A percentile compares a stretch with the other conserved stretches of the same genome.
Conservation (phyloP, 345 rosid species). For the Linum usitatissimum region DNA sequence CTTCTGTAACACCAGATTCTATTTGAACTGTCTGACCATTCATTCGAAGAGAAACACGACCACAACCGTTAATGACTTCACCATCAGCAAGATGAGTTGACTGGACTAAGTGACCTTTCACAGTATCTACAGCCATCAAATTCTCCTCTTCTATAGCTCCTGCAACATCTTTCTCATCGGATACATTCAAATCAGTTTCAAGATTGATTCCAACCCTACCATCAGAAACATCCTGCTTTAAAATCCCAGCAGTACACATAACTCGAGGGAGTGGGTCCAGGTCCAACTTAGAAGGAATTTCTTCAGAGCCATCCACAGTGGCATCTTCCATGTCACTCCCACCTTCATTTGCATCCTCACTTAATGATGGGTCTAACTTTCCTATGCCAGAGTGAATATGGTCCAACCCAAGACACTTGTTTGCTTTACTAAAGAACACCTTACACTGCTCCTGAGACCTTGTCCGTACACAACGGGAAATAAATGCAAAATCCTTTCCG, state of each 20-base stretch:
- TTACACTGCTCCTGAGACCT: slow-evolving; percentile 75
- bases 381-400: slow-evolving; percentile 33
- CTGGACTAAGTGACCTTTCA: slow-evolving; percentile 13
- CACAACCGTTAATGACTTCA: slow-evolving; percentile 20
- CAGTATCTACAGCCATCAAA: slow-evolving; percentile 22
- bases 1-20: slow-evolving; percentile 16
- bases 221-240: slow-evolving; percentile 27
- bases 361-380: slow-evolving; percentile 27
- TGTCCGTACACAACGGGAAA: slow-evolving; percentile 51
- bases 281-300: slow-evolving; percentile 32
- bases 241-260: slow-evolving; percentile 11
- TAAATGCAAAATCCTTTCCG: slow-evolving; percentile 78
- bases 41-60: slow-evolving; percentile 18
- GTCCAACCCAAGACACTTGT: slow-evolving; percentile 89
- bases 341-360: slow-evolving; percentile 58
- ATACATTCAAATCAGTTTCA: slow-evolving; percentile 25
- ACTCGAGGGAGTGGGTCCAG: slow-evolving; percentile 12
- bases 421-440: slow-evolving; percentile 87
- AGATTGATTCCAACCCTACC: slow-evolving; percentile 15
- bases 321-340: slow-evolving; percentile 73
- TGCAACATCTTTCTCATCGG: slow-evolving; percentile 25
- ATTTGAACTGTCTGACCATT: slow-evolving; percentile 23
- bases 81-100: slow-evolving; percentile 15
- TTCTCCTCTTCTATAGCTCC: slow-evolving; percentile 19
- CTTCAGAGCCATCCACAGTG: slow-evolving; percentile 45